Conservation (phyloP, 495 filamentous ascomycete species). For the Polyplosphaeria fusca region DNA sequence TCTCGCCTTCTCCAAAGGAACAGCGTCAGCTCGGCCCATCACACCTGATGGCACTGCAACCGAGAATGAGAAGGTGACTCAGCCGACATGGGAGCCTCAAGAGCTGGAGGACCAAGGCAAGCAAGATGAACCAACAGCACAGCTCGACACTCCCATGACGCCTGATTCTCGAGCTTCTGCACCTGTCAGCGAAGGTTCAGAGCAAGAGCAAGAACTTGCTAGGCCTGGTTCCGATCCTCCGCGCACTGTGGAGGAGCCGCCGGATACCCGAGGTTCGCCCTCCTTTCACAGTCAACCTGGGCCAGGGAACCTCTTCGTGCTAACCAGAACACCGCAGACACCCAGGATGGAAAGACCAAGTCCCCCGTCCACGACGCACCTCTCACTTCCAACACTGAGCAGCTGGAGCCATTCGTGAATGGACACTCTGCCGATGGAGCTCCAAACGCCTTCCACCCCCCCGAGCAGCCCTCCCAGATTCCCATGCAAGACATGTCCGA, state of each 20-base stretch:
- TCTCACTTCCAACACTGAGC: no score
- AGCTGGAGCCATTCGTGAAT: no score
- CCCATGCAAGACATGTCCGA: background rate
- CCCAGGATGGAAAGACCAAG: no score
- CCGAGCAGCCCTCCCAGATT: no score
- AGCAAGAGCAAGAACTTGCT: no score
- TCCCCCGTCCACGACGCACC: background rate
- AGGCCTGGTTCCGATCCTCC: slow-evolving; percentile 2
- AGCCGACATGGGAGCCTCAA: background rate
- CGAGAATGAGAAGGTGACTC: slow-evolving; percentile 10
- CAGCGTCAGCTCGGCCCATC: slow-evolving; percentile 16
- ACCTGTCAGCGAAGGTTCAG: no score
- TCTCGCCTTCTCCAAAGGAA: slow-evolving; percentile 14
- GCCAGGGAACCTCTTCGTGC: no score
- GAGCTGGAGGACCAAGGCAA: background rate
- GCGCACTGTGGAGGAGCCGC: background rate
- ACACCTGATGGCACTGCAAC: slow-evolving; percentile 22
- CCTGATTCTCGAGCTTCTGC: slow-evolving; percentile 27
- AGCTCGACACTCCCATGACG: slow-evolving; percentile 17
- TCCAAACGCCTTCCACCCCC: no score
- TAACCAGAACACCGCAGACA: no score
- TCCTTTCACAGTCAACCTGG: background rate
- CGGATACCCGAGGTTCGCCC: background rate
- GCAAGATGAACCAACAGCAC: slow-evolving; percentile 4
- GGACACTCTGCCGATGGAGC: no score